These are phyloP conservation scores for Acacia pycnantha DNA, from an alignment of 331 rosid species.

Conservation along the genomic window DNA sequence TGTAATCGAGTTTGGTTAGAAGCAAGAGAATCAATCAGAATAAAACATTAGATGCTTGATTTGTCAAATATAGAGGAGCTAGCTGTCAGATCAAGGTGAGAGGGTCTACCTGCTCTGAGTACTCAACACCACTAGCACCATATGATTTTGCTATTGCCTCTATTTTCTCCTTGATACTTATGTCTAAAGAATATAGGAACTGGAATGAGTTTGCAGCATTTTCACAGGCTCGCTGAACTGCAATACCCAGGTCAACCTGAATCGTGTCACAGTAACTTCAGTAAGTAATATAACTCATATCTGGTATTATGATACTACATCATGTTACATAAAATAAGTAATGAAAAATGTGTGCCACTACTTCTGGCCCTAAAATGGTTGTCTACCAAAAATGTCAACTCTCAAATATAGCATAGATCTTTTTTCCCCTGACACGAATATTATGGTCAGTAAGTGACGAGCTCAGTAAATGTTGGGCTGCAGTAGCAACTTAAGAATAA, in stretches of 20 bases:
- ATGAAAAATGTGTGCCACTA: not conserved
- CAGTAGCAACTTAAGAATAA: not conserved
- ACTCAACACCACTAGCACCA: conserved; percentile 86
- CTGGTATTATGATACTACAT: conserved; percentile 7
- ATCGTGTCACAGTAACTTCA: conserved; percentile 32
- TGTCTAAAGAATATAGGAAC: conserved; percentile 80
- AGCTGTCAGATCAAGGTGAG: not conserved
- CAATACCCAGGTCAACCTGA: conserved; percentile 90
- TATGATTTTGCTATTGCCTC: conserved; percentile 94
- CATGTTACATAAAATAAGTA: not conserved
- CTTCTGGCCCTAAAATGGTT: not conserved
- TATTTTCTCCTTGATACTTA: conserved; percentile 79
- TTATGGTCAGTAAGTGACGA: not conserved
- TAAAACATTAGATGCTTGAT: not conserved
- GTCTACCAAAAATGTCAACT: not conserved
- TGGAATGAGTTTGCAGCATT: conserved; percentile 72
- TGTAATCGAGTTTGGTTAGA: not conserved
- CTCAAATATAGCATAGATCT: not conserved
- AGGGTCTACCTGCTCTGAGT: conserved; percentile 82
- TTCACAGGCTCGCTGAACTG: conserved; percentile 91
- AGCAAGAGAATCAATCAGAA: not conserved
- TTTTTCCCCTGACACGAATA: not conserved
- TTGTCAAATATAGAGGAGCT: not conserved
- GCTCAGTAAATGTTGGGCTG: not conserved
- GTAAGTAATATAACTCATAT: conserved; percentile 5